Evolutionary conservation across 1,139 yeast genomes (phyloP), one percentile per base, ranked within the genome.

Genomic region (Meyerozyma sp.): DNA sequence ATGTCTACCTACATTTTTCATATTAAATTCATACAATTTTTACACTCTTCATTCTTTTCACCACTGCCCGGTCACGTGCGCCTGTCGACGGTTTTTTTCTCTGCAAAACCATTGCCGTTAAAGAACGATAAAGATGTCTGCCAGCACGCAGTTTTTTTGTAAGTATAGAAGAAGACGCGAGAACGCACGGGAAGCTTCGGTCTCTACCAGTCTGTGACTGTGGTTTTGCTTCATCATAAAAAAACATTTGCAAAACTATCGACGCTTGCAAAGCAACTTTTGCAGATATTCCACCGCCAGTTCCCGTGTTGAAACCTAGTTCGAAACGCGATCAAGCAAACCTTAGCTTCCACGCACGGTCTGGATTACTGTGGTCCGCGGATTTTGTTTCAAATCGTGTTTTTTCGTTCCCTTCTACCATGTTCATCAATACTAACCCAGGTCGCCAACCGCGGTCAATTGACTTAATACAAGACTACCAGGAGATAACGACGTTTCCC

Each of bases 381-480:
- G 23, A 2, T 21, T 21, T 21, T 4, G 23, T 8, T 21, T 21
- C 8, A 21, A 21, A 6, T 21, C 8, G 5, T 21, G 23, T 21
- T 21, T 21, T 21, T 21, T 21, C 23, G 23, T 21, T 6, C 23
- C 23, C 23, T 2, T 6, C 5, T 6, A 21, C 23, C 23, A 21
- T 27, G 13, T n/a, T 27, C 29, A 27, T 27, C 29, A n/a, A 11
- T 27, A 56, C 58, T 46, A 49, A 51, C 45, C 18, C 46, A 75
- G 82, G 81, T 56, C 82, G 87, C 60, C 77, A 76, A 56, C 85
- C 89, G 39, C 81, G 74, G 62, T 58, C 81, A 34, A 75, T 82
- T 42, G 84, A 81, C 41, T 68, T 84, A 49, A 70, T 79, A 52
- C 74, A 77, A 44, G 81, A 82, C 39, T 74, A 76, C 46, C 58